Percentiles rank a stretch among this genome's conserved stretches.
These are phyloP conservation scores for Takashimella tepidaria DNA, from an alignment of 1,284 basidiomycete species.

Conservation along the genomic window DNA sequence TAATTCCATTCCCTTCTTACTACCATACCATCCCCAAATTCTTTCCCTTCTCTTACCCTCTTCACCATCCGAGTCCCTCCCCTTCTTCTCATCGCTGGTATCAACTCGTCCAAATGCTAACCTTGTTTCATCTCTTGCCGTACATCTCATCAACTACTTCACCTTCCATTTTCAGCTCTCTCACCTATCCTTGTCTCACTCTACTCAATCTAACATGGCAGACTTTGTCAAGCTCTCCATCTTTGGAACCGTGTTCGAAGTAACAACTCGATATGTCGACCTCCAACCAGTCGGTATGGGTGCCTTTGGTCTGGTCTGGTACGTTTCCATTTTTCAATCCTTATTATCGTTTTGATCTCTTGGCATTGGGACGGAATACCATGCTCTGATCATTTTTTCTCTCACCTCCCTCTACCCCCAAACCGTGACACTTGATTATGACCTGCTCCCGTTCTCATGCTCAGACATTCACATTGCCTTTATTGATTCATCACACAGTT, in stretches of 20 bases:
- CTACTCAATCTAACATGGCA: conserved; percentile 44
- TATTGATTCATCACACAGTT: no score
- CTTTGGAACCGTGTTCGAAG: conserved; percentile 80
- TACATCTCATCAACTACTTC: no score
- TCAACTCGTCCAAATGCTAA: no score
- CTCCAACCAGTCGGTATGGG: conserved; percentile 99
- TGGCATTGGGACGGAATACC: no score
- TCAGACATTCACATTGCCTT: conserved; percentile 1
- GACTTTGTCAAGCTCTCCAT: conserved; percentile 95
- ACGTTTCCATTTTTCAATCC: conserved; percentile 31
- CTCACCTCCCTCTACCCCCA: background rate
- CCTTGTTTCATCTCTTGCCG: no score
- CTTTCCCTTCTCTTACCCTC: no score
- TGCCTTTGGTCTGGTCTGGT: conserved; percentile 95
- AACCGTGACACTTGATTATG: background rate
- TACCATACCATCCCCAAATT: no score
- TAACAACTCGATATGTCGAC: conserved; percentile 97
- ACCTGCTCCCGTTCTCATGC: background rate
- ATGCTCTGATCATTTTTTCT: no score
- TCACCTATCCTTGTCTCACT: background rate
- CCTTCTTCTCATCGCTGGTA: no score
- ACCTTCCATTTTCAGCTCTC: background rate
- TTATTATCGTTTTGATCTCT: background rate
- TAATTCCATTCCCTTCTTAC: no score
- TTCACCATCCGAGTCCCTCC: no score